Conservation (phyloP, 768 basidiomycete species). For the Cyclocybe cylindracea region DNA sequence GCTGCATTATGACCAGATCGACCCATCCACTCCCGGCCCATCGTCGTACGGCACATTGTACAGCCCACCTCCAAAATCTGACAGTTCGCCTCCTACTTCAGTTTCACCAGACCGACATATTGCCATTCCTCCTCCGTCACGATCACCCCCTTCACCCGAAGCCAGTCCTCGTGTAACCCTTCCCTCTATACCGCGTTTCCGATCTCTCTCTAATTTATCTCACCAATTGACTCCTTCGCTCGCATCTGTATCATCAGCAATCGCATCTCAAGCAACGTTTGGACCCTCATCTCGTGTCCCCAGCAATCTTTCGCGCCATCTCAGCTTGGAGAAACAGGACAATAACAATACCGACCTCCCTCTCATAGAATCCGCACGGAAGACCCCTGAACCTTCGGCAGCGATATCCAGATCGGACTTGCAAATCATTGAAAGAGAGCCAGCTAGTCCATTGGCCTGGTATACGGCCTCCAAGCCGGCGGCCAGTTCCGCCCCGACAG, state of each 20-base stretch:
- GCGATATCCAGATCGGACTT: constrained; percentile 13
- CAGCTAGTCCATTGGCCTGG: constrained; percentile 22
- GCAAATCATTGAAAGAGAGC: constrained; percentile 13
- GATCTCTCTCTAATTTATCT: constrained; percentile 59
- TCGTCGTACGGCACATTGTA: constrained; percentile 35
- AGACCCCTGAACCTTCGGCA: constrained; percentile 6
- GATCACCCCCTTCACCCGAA: constrained; percentile 16
- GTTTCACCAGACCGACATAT: constrained; percentile 18
- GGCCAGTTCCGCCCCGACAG: constrained; percentile 8
- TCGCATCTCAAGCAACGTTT: constrained; percentile 45
- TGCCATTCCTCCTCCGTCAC: constrained; percentile 14
- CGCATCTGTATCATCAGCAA: constrained; percentile 46
- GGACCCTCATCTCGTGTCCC: constrained; percentile 38
- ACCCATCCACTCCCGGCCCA: constrained; percentile 33
- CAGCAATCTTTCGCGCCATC: constrained; percentile 56
- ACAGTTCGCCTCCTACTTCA: constrained; percentile 16
- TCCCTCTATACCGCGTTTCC: constrained; percentile 45
- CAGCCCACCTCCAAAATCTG: constrained; percentile 16
- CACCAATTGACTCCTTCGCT: constrained; percentile 36
- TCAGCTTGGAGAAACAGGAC: constrained; percentile 47
- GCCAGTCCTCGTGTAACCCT: constrained; percentile 23
- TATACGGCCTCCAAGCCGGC: constrained; percentile 21
- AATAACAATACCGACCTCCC: constrained; percentile 8
- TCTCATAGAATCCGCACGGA: constrained; percentile 9
- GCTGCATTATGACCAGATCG: constrained; percentile 43